Conservation (phyloP, 495 filamentous ascomycete genomes). For the Hyaloscypha finlandica region DNA sequence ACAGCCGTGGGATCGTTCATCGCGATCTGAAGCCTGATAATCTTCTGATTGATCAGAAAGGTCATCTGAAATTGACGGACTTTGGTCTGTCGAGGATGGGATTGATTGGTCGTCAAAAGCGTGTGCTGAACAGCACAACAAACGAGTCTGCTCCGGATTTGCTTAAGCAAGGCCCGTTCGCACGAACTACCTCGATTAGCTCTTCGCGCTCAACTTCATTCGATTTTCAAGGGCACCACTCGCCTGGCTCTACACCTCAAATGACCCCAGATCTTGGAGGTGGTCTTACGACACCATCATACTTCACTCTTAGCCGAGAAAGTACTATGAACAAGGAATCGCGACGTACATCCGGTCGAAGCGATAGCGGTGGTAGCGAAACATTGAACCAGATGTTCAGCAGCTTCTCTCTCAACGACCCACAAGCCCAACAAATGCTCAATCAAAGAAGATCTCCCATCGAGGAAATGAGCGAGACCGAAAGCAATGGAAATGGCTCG, state of each 20-base stretch:
- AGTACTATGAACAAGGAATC: conserved; percentile 70
- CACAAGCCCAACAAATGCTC: conserved; percentile 34
- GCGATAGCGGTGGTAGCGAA: conserved; percentile 90
- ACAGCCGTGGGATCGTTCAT: conserved; percentile 92
- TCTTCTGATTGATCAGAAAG: conserved; percentile 93
- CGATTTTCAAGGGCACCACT: conserved; percentile 78
- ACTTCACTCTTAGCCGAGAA: conserved; percentile 80
- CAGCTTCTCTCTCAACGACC: conserved; percentile 77
- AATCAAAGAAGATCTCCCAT: conserved; percentile 51
- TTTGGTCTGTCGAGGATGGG: conserved; percentile 98
- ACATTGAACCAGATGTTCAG: conserved; percentile 81
- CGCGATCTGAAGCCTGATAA: conserved; percentile 98
- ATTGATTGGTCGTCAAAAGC: conserved; percentile 91
- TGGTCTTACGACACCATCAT: conserved; percentile 80
- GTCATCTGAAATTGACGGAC: conserved; percentile 95
- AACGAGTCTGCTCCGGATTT: conserved; percentile 85
- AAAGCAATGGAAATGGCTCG: conserved; percentile 58
- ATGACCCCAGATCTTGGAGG: conserved; percentile 78
- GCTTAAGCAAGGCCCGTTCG: conserved; percentile 89
- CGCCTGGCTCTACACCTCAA: conserved; percentile 80
- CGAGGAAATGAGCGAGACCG: conserved; percentile 66
- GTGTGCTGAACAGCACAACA: conserved; percentile 74
- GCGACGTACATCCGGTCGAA: conserved; percentile 81
- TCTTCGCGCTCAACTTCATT: conserved; percentile 97
- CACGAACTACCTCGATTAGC: conserved; percentile 76